Evolutionary conservation across 768 basidiomycete genomes (phyloP), one percentile per base, ranked within the genome.

Genomic region (Xerocomellus intermedius): DNA sequence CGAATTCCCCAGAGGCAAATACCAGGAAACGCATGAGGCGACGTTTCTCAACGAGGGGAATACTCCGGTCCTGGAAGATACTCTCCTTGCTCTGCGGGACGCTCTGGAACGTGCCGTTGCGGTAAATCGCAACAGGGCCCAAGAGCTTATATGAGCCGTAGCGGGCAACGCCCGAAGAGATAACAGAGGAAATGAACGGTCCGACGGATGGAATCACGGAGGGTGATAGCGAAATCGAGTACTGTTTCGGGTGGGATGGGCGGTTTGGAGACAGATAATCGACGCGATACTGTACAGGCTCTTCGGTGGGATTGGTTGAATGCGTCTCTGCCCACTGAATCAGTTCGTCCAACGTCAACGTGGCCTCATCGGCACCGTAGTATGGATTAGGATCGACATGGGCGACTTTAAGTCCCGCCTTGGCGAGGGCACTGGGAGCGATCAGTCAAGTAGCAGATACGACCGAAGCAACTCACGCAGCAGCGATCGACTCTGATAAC

Each of bases 51-150:
- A 94, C 68, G 12, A 98, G 77, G 8, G 78, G 78, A 8, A 98
- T 81, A 9, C 77, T 78, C 64, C 84, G 85, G 73, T 83, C 86
- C 75, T 89, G 94, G 81, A 98, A 98, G 4, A 98, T 81, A 55
- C 91, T 89, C 69, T 94, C 94, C 69, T 97, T 98, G 73, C 84
- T 91, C 32, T 86, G 86, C 1, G 96, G 96, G 0, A 98, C 95
- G 47, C 71, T 79, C 62, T 82, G 82, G 50, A 83, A 66, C 21
- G 67, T 60, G 49, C 67, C 68, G 2, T 79, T 74, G 46, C 82
- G 74, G 62, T 84, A 86, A 42, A 92, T 73, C 37, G 77, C 82
- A 17, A 89, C 77, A 22, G 80, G 81, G 57, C 87, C 91, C 19
- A 98, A 75, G 4, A 97, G 78, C 43, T 89, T 85, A 67, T 94